These are phyloP conservation scores for Eutrema yunnanense DNA, from an alignment of 345 rosid species.

Conservation along the genomic window DNA sequence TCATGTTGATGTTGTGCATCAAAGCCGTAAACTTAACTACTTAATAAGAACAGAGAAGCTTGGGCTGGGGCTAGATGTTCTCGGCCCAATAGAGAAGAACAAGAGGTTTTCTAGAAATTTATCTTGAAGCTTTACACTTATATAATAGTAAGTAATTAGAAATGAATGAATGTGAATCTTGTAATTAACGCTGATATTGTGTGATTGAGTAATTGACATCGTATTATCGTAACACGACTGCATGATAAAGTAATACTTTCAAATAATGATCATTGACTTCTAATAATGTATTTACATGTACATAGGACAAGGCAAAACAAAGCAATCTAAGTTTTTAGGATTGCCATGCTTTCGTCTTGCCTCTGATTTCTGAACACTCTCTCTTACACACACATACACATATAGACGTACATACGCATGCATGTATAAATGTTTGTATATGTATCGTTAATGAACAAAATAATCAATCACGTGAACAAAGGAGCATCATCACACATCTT, in stretches of 20 bases:
- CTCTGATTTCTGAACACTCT: background rate
- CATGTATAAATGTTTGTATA: background rate
- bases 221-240: too few relatives aligned
- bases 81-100: too few relatives aligned
- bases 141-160: too few relatives aligned
- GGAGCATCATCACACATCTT: constrained; percentile 31
- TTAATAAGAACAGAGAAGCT: too few relatives aligned
- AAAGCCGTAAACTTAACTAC: background rate
- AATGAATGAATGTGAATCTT: too few relatives aligned
- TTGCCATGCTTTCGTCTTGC: background rate
- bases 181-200: too few relatives aligned
- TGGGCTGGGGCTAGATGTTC: too few relatives aligned
- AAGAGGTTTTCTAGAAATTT: too few relatives aligned
- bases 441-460: background rate
- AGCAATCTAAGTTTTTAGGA: background rate
- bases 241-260: background rate
- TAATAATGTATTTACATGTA: background rate
- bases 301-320: background rate
- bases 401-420: background rate
- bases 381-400: background rate
- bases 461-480: constrained; percentile 28
- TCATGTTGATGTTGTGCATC: background rate
- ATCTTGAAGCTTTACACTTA: too few relatives aligned
- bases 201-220: too few relatives aligned
- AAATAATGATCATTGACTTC: constrained; percentile 2